Percentiles rank a stretch among this genome's conserved stretches.
Conservation (phyloP, 2,329 filamentous ascomycete species). For the Ampelomyces quisqualis region DNA sequence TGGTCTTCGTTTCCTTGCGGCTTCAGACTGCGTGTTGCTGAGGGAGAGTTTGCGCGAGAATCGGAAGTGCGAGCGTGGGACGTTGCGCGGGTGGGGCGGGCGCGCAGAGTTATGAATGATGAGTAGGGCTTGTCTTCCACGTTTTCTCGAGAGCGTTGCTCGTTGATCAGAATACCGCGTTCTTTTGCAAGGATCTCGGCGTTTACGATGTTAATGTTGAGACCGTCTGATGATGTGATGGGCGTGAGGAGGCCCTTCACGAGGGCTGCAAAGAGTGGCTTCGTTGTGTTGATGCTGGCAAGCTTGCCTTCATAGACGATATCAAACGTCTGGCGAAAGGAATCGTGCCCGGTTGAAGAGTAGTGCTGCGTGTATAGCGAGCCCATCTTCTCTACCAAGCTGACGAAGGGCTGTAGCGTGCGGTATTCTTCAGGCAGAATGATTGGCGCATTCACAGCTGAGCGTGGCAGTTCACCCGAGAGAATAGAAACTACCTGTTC, state of each 20-base stretch:
- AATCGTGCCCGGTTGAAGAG: conserved; percentile 42
- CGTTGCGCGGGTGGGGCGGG: conserved; percentile 47
- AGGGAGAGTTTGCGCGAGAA: conserved; percentile 32
- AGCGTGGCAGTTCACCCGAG: conserved; percentile 69
- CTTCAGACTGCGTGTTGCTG: conserved; percentile 18
- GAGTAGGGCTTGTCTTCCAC: conserved; percentile 65
- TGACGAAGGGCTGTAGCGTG: conserved; percentile 74
- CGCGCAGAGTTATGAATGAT: conserved; percentile 69
- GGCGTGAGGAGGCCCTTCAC: conserved; percentile 73
- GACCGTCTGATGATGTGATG: conserved; percentile 65
- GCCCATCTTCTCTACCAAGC: conserved; percentile 76
- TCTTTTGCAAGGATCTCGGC: conserved; percentile 73
- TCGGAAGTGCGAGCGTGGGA: conserved; percentile 27
- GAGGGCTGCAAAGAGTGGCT: conserved; percentile 74
- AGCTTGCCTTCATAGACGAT: conserved; percentile 76
- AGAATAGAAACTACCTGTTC: conserved; percentile 75
- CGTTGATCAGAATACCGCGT: conserved; percentile 75
- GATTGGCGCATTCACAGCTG: conserved; percentile 77
- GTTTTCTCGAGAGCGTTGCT: conserved; percentile 65
- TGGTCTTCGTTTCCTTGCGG: conserved; percentile 45
- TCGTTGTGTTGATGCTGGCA: conserved; percentile 69
- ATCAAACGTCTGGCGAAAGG: conserved; percentile 69
- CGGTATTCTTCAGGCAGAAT: conserved; percentile 79
- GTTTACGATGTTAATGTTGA: conserved; percentile 81
- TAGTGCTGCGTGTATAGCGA: conserved; percentile 77